Base-by-base conservation (phyloP, 345 rosid species). In the Eucalyptus regnans region DNA sequence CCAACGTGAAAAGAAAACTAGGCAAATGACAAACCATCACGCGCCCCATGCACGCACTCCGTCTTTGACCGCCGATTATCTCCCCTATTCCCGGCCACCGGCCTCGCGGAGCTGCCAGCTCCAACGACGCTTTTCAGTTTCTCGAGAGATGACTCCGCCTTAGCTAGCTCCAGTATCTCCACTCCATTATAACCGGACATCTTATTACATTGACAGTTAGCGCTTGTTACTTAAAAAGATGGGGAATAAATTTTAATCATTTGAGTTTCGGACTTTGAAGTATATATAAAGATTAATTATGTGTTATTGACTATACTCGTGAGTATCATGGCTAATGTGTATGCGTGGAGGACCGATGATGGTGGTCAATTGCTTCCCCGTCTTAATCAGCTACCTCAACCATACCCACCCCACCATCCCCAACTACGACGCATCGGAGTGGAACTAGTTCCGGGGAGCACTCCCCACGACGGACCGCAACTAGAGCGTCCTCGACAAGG, bases 371-470 rank as follows among this genome's bases (percentile, higher is more conserved):
- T 48, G 49, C 29, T 89, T 86, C 52, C 51, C 68, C 13, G 18
- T 86, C 51, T 37, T n/a, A 58, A 86, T 89, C 64, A 66, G 88
- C 64, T 62, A 85, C 50, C 31, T 89, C 43, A 87, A 86, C 46
- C 90, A 86, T 51, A 86, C 88, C 17, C 88, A 89, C 50, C 84
- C 43, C 7, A 5, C 43, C 41, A n/a, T 88, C 88, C 86, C 86
- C 41, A 66, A 50, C 51, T 89, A 86, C 71, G 20, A 89, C 18
- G 4, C 66, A 29, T 43, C 58, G 18, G 90, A 86, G 64, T 11
- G 88, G 88, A 88, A 86, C 37, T 89, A 86, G 90, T 66, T 89
- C 43, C 51, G 43, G 76, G 86, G 88, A 27, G 88, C 71, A 25
- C n/a, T 89, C 15, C 52, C 88, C 20, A 66, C 86, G 43, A 44